A percentile compares a stretch with the other conserved stretches of the same genome.
phyloP scores from a whole-genome alignment of 202 grass and related monocot species.

The Eragrostis tef region DNA sequence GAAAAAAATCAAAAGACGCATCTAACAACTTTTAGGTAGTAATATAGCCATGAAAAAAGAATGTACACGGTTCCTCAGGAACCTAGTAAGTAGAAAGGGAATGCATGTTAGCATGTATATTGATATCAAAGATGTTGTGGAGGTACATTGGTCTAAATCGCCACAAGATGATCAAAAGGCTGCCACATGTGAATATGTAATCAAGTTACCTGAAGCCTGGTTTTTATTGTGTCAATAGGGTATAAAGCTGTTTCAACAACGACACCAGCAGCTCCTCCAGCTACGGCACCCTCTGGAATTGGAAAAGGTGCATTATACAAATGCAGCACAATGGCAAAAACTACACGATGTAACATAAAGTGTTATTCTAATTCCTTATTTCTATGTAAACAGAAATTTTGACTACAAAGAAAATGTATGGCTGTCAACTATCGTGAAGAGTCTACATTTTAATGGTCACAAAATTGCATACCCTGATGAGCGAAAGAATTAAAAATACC shows the following conservation, averaged over 20 bases:
- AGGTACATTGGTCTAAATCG: background rate
- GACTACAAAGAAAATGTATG: background rate
- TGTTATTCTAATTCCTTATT: background rate
- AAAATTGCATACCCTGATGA: background rate
- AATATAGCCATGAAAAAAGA: background rate
- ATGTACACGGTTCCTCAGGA: background rate
- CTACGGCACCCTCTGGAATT: conserved; percentile 71
- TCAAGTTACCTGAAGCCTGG: conserved; percentile 72
- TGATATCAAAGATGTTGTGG: background rate
- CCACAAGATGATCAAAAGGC: background rate
- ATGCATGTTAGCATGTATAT: too few species aligned
- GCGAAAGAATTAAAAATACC: background rate
- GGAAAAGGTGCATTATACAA: background rate
- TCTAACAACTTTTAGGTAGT: background rate
- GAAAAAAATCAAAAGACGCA: background rate
- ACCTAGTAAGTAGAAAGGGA: background rate
- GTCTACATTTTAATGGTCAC: too few species aligned
- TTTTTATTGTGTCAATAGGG: conserved; percentile 92
- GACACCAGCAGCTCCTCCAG: conserved; percentile 78
- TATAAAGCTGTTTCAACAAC: conserved; percentile 80
- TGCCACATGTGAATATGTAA: background rate
- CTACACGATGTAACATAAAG: background rate
- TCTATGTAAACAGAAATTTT: background rate
- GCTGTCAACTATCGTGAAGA: too few species aligned
- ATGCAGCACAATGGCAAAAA: background rate